Evolutionary conservation across 2,329 filamentous ascomycete species (phyloP).

Genomic region (Aspergillus alliaceus): DNA sequence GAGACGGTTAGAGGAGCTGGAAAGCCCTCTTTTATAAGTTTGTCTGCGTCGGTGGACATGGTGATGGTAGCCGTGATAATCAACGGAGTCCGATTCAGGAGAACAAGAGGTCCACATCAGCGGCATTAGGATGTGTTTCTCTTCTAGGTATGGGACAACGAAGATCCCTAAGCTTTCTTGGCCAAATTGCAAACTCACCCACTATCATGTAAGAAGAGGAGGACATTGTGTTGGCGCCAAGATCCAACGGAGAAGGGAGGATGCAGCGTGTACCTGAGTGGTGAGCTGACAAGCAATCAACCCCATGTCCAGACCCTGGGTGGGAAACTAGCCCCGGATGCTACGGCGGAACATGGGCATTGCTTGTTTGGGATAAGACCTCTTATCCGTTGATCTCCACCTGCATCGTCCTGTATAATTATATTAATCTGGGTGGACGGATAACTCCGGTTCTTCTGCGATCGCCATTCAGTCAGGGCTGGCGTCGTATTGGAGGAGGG

Average conservation of each 20-base stretch:
- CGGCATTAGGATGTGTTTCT: slow-evolving; percentile 18
- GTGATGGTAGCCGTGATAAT: not conserved
- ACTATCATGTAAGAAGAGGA: not conserved
- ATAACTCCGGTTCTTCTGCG: not conserved
- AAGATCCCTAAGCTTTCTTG: slow-evolving; percentile 11
- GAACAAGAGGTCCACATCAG: not conserved
- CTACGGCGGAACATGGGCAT: slow-evolving; percentile 7
- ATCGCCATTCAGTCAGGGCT: not conserved
- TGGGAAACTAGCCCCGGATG: not conserved
- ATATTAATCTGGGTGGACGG: not conserved
- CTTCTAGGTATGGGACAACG: slow-evolving; percentile 15
- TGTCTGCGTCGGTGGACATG: not conserved
- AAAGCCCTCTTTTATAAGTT: slow-evolving; percentile 26
- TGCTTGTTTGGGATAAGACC: slow-evolving; percentile 18
- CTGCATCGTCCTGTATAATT: no score
- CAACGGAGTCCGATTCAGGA: slow-evolving; percentile 9
- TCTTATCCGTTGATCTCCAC: not conserved
- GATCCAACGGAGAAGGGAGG: no score
- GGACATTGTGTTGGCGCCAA: not conserved
- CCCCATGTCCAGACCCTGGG: not conserved
- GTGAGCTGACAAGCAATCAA: not conserved
- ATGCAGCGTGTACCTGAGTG: not conserved
- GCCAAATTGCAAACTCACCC: not conserved
- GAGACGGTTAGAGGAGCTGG: slow-evolving; percentile 10
- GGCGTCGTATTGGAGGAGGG: not conserved